phyloP scores from a whole-genome alignment of 2,329 filamentous ascomycete species.

The Trichophyton equinum region DNA sequence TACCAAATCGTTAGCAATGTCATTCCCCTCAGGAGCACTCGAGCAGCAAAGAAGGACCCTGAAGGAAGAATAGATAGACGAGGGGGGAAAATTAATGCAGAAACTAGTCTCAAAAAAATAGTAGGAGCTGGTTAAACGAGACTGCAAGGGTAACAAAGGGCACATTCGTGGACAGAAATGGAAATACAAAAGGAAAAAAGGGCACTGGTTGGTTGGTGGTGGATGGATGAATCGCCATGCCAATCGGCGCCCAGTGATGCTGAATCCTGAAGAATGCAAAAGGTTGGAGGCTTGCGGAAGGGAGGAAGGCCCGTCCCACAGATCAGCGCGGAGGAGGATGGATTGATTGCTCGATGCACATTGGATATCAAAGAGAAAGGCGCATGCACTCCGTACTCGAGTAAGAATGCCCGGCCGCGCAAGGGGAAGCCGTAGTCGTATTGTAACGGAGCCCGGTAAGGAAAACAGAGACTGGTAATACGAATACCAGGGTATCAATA shows the following conservation, averaged over 20 bases:
- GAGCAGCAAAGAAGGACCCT: background rate
- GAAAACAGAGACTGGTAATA: background rate
- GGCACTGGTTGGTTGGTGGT: background rate
- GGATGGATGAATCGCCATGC: background rate
- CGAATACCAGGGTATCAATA: background rate
- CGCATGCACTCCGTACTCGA: background rate
- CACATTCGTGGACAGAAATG: background rate
- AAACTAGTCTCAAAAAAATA: background rate
- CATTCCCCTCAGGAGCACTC: background rate
- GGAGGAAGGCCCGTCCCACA: conserved; percentile 18
- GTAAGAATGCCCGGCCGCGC: background rate
- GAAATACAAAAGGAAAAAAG: background rate
- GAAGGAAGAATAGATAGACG: background rate
- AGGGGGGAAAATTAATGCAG: background rate
- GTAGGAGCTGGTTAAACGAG: background rate
- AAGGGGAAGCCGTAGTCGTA: background rate
- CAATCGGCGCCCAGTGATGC: background rate
- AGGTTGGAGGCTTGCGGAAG: conserved; percentile 13
- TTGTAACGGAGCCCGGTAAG: background rate
- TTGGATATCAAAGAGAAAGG: background rate
- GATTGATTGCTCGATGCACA: background rate
- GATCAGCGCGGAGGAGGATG: conserved; percentile 6
- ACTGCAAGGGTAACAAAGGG: conserved; percentile 2
- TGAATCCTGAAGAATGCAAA: conserved; percentile 7
- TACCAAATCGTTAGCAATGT: conserved; percentile 6